Percentiles rank a stretch among this genome's conserved stretches.
phyloP scores from a whole-genome alignment of 2,329 filamentous ascomycete genomes.

The Fragosphaeria purpurea region DNA sequence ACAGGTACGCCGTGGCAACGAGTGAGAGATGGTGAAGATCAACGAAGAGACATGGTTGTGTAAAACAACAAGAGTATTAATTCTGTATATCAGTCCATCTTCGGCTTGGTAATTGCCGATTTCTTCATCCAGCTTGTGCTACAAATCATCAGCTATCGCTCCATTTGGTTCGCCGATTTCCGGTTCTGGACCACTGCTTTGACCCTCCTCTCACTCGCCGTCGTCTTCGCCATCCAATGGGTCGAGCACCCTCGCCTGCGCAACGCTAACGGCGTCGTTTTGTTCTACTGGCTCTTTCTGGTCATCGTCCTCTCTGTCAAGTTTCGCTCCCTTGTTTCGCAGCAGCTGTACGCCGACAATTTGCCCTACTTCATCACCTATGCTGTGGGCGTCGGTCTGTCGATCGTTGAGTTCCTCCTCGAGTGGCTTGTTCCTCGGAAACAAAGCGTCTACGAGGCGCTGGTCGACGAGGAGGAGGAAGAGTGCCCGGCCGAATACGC shows the following conservation, averaged over 20 bases:
- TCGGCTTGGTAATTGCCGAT: constrained; percentile 58
- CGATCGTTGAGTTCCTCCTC: constrained; percentile 59
- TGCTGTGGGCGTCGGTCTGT: constrained; percentile 60
- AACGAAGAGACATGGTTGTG: no score
- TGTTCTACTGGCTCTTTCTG: constrained; percentile 89
- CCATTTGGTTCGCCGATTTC: constrained; percentile 70
- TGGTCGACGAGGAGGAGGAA: constrained; percentile 51
- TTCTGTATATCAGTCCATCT: constrained; percentile 33
- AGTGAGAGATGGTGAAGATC: no score
- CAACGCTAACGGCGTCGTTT: constrained; percentile 75
- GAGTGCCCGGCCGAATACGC: constrained; percentile 78
- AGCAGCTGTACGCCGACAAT: constrained; percentile 56
- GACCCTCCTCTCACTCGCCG: constrained; percentile 59
- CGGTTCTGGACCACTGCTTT: constrained; percentile 72
- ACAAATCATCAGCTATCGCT: constrained; percentile 60
- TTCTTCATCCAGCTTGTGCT: constrained; percentile 63
- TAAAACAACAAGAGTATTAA: neutral
- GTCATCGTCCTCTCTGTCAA: constrained; percentile 71
- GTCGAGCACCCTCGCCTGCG: constrained; percentile 74
- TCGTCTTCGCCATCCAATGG: constrained; percentile 76
- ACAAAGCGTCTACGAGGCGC: constrained; percentile 41
- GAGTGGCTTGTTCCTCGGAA: constrained; percentile 86
- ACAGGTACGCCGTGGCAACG: constrained; percentile 48
- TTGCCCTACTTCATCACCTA: constrained; percentile 71
- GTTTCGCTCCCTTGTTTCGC: constrained; percentile 73